Base-by-base conservation (phyloP, 306 rosid genomes). In the Cyamopsis tetragonoloba region DNA sequence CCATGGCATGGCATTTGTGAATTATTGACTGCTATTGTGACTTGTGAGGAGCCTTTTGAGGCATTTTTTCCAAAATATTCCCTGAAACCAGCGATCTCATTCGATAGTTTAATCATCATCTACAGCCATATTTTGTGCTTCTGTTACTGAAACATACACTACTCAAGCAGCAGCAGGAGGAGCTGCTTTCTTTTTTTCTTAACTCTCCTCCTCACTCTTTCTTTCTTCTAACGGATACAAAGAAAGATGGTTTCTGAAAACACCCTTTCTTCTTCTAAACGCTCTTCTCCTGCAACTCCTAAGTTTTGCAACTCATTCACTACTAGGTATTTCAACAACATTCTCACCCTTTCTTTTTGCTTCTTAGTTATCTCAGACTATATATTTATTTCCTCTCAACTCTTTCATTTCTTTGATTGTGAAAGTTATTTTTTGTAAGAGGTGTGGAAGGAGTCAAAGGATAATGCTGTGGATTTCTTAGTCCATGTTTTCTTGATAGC, bases 261-360 rank as follows among this genome's bases (percentile, higher is more conserved):
- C 77, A 55, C 85, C 2, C 70, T 86, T 30, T 73, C 92, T 73
- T 76, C 79, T 72, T 78, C 84, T 46, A 68, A 73, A 65, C 84
- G 80, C 72, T 79, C 92, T 31, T 79, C 92, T 31, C 80, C 88
- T n/a, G 23, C 77, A 19, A 75, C 85, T 54, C 88, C 95, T 12
- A 87, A 77, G 72, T 78, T 88, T 64, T 81, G 81, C 83, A 88
- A 83, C 75, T 79, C 96, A 76, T 91, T 86, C 84, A 84, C 91
- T 56, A 83, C 97, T 43, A 79, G 97, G 95, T 91, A 83, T 71
- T 62, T 50, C 43, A 47, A 35, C 43, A 43, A 64, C 43, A 74
- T 44, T 23, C 19, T 31, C 35, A 23, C 30, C 32, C 28, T 54
- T 8, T 54, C 47, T 57, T 66, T 49, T 66, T 35, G 46, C 18